phyloP scores from a whole-genome alignment of 129 eudicot genomes.

The Pseudognaphalium luteoalbum region DNA sequence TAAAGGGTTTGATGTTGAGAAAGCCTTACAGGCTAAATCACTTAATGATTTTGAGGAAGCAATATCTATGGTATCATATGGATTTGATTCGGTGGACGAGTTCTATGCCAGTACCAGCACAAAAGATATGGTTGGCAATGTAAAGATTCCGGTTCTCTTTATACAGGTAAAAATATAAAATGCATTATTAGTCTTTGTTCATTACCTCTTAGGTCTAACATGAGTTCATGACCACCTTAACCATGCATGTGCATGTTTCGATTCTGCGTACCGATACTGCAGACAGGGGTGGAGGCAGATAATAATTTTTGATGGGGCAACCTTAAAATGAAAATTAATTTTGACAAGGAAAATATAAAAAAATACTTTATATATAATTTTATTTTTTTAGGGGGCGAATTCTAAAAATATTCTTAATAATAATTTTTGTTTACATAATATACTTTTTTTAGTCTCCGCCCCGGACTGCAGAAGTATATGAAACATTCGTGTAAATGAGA shows the following conservation, averaged over 20 bases:
- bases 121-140: slow-evolving; percentile 50
- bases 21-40: slow-evolving; percentile 68
- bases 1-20: slow-evolving; percentile 81
- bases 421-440: no score
- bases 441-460: no score
- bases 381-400: no score
- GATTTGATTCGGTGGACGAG: slow-evolving; percentile 64
- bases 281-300: no score
- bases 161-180: slow-evolving; percentile 80
- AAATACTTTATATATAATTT: no score
- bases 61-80: slow-evolving; percentile 84
- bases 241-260: slow-evolving; percentile 6
- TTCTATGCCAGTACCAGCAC: slow-evolving; percentile 68
- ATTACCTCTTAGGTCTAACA: slow-evolving; percentile 12
- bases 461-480: not conserved
- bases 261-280: slow-evolving; percentile 2
- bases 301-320: no score
- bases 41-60: slow-evolving; percentile 68
- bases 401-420: no score
- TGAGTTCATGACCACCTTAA: not conserved
- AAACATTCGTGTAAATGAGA: slow-evolving; percentile 19
- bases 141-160: slow-evolving; percentile 89
- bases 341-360: no score
- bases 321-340: no score
- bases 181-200: slow-evolving; percentile 4